phyloP scores from a whole-genome alignment of 192 early-diverging fungal species.

The Spinellus fusiger region DNA sequence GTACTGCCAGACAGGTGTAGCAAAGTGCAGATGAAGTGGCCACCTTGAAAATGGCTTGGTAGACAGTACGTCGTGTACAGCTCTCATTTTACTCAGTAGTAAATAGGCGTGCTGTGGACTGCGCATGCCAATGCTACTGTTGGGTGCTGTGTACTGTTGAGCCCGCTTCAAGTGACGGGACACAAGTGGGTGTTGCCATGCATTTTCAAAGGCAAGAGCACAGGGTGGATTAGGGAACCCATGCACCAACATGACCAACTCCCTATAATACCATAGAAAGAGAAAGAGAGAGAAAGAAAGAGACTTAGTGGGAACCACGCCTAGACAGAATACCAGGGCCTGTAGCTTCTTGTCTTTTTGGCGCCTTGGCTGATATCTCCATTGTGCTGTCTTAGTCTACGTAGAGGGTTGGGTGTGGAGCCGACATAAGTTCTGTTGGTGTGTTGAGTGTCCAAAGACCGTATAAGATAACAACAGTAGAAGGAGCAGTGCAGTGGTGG shows the following conservation, averaged over 20 bases:
- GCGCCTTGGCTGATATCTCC: constrained; percentile 22
- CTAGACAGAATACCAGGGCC: constrained; percentile 7
- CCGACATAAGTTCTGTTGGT: constrained; percentile 16
- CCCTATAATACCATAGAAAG: constrained; percentile 1
- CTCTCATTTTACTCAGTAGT: constrained; percentile 7
- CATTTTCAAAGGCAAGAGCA: constrained; percentile 18
- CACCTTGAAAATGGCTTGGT: constrained; percentile 7
- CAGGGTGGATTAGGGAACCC: constrained; percentile 5
- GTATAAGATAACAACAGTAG: constrained; percentile 19
- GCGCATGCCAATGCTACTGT: not conserved
- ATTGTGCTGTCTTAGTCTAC: constrained; percentile 19
- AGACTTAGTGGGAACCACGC: not conserved
- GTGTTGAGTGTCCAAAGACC: constrained; percentile 1
- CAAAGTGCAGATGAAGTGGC: constrained; percentile 15
- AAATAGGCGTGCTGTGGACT: not conserved
- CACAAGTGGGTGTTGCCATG: constrained; percentile 16
- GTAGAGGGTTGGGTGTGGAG: constrained; percentile 19
- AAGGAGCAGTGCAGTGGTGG: constrained; percentile 12
- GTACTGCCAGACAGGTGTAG: not conserved
- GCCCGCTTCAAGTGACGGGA: constrained; percentile 11
- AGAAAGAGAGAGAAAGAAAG: not conserved
- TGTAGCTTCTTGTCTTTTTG: not conserved
- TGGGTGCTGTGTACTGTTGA: not conserved
- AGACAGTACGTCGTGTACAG: constrained; percentile 3
- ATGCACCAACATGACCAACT: constrained; percentile 14